phyloP scores from a whole-genome alignment of 768 basidiomycete genomes.

The Lactifluus volemus region DNA sequence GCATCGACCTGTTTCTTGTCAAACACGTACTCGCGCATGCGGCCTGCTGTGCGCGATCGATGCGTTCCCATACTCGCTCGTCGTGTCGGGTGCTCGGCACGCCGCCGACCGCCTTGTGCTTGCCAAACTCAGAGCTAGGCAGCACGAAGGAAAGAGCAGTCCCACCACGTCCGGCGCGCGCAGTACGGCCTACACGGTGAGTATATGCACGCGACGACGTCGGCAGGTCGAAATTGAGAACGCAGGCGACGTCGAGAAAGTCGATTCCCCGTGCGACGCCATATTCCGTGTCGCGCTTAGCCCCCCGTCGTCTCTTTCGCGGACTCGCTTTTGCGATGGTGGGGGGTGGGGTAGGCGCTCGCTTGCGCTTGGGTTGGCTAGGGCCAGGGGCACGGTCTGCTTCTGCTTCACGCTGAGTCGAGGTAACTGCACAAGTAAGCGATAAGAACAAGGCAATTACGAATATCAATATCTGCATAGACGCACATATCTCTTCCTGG shows the following conservation, averaged over 20 bases:
- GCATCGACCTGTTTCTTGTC: conserved; percentile 96
- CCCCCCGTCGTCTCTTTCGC: conserved; percentile 39
- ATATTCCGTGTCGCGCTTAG: conserved; percentile 62
- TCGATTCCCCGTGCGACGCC: conserved; percentile 95
- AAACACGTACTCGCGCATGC: conserved; percentile 85
- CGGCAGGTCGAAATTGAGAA: conserved; percentile 98
- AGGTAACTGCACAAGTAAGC: conserved; percentile 35
- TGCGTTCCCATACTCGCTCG: conserved; percentile 65
- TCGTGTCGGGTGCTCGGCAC: conserved; percentile 66
- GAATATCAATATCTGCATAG: conserved; percentile 9
- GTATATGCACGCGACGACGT: conserved; percentile 80
- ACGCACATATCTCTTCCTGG: conserved; percentile 31
- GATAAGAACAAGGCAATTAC: background rate
- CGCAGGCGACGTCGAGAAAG: conserved; percentile 94
- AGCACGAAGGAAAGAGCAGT: conserved; percentile 89
- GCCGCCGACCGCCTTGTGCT: conserved; percentile 62
- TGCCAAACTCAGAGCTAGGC: conserved; percentile 56
- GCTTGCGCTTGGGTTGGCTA: conserved; percentile 49
- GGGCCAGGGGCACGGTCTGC: background rate
- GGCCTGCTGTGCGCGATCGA: conserved; percentile 63
- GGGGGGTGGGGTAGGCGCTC: conserved; percentile 34
- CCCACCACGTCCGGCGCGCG: conserved; percentile 89
- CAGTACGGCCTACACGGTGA: conserved; percentile 93
- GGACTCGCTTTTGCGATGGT: conserved; percentile 30
- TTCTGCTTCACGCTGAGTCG: conserved; percentile 40